A percentile compares a stretch with the other conserved stretches of the same genome.
phyloP scores from a whole-genome alignment of 192 early-diverging fungal genomes.

The Coemansia sp. region DNA sequence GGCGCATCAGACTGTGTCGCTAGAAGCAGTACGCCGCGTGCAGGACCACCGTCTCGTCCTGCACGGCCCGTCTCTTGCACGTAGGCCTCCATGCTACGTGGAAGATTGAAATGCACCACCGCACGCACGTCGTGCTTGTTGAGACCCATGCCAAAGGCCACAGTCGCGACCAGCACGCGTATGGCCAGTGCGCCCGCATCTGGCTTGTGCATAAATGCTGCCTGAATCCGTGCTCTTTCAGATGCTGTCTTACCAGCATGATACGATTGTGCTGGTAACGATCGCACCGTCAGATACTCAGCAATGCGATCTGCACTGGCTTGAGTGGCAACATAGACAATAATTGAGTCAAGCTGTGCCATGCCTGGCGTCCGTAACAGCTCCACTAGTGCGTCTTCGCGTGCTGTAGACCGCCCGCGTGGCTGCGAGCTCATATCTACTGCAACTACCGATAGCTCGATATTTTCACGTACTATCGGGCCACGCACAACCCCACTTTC shows the following conservation, averaged over 20 bases:
- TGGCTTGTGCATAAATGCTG: slow-evolving; percentile 60
- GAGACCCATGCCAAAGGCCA: slow-evolving; percentile 75
- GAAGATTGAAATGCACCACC: slow-evolving; percentile 69
- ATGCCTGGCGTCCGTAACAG: slow-evolving; percentile 58
- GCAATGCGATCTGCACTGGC: slow-evolving; percentile 67
- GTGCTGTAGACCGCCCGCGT: slow-evolving; percentile 20
- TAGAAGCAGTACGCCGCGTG: slow-evolving; percentile 56
- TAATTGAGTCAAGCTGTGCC: slow-evolving; percentile 56
- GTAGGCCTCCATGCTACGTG: slow-evolving; percentile 72
- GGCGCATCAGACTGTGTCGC: slow-evolving; percentile 15
- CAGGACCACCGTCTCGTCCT: slow-evolving; percentile 59
- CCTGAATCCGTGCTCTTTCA: slow-evolving; percentile 64
- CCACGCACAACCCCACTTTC: slow-evolving; percentile 55
- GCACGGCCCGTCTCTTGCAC: slow-evolving; percentile 75
- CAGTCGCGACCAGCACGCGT: slow-evolving; percentile 69
- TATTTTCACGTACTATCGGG: slow-evolving; percentile 59
- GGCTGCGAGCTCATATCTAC: slow-evolving; percentile 16
- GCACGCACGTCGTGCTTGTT: slow-evolving; percentile 71
- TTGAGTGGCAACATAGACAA: slow-evolving; percentile 68
- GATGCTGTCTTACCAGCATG: slow-evolving; percentile 67
- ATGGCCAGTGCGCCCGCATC: slow-evolving; percentile 24
- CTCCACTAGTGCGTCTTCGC: slow-evolving; percentile 57
- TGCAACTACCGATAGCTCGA: slow-evolving; percentile 59
- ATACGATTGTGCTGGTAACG: slow-evolving; percentile 70
- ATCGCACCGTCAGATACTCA: slow-evolving; percentile 62